Evolutionary conservation across 2,329 filamentous ascomycete species (phyloP).

Genomic region (Drechslerella stenobrocha): DNA sequence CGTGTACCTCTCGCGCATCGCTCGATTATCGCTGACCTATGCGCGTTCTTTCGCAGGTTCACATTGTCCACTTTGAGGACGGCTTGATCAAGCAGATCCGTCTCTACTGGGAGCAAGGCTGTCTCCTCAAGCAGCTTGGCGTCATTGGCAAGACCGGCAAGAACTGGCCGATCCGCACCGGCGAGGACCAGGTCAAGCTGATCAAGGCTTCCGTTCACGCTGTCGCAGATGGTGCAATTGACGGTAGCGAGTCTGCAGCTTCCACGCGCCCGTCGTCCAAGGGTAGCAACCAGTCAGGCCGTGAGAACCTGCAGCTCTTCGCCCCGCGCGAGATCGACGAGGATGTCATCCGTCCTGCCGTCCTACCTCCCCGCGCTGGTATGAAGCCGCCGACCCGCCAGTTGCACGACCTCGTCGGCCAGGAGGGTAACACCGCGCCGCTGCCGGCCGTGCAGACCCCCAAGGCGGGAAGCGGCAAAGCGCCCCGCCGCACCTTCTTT

Average conservation of each 20-base stretch:
- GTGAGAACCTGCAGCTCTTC: slow-evolving; percentile 75
- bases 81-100: slow-evolving; percentile 84
- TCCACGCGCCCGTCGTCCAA: slow-evolving; percentile 43
- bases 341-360: slow-evolving; percentile 54
- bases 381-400: slow-evolving; percentile 71
- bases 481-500: slow-evolving; percentile 63
- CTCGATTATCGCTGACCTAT: slow-evolving; percentile 22
- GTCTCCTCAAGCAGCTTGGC: slow-evolving; percentile 87
- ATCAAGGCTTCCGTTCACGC: slow-evolving; percentile 67
- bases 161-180: slow-evolving; percentile 93
- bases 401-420: slow-evolving; percentile 70
- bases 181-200: slow-evolving; percentile 77
- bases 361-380: slow-evolving; percentile 57
- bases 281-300: slow-evolving; percentile 62
- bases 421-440: slow-evolving; percentile 50
- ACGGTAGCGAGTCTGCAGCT: slow-evolving; percentile 13
- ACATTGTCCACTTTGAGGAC: slow-evolving; percentile 83
- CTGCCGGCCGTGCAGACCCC: slow-evolving; percentile 52
- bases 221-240: slow-evolving; percentile 54
- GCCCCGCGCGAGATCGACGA: slow-evolving; percentile 67
- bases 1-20: too few relatives aligned
- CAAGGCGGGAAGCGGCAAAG: slow-evolving; percentile 50
- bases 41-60: slow-evolving; percentile 62
- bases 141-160: slow-evolving; percentile 86
- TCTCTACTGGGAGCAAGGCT: slow-evolving; percentile 92